These are phyloP conservation scores for Haplographium delicatum DNA, from an alignment of 495 filamentous ascomycete genomes.

Conservation along the genomic window DNA sequence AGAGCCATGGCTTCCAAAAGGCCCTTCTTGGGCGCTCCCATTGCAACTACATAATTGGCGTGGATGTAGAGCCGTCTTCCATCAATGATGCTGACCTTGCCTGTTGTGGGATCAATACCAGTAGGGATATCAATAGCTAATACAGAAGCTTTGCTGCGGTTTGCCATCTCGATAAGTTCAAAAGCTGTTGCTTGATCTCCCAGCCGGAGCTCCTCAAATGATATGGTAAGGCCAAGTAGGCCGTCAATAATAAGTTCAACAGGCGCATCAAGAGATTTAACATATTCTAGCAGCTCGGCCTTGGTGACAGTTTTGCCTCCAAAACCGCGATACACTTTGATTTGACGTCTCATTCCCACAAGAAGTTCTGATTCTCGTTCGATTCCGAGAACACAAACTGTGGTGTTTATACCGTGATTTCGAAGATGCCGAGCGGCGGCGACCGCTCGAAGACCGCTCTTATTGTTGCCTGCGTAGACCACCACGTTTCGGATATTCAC, in stretches of 20 bases:
- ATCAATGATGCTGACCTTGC: constrained; percentile 54
- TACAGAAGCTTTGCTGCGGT: constrained; percentile 69
- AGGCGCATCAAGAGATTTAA: constrained; percentile 31
- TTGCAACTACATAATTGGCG: constrained; percentile 69
- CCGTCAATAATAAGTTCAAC: constrained; percentile 86
- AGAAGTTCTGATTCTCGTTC: constrained; percentile 70
- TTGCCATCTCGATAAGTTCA: constrained; percentile 82
- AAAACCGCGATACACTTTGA: constrained; percentile 70
- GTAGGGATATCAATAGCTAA: constrained; percentile 83
- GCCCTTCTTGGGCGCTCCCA: constrained; percentile 81
- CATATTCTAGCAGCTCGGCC: constrained; percentile 45
- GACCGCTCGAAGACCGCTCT: constrained; percentile 75
- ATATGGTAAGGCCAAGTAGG: constrained; percentile 73
- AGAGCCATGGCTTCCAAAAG: constrained; percentile 63
- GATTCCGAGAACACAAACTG: constrained; percentile 76
- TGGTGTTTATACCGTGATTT: constrained; percentile 70
- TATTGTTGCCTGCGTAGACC: constrained; percentile 83
- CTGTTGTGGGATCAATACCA: constrained; percentile 74
- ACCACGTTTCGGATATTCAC: constrained; percentile 60
- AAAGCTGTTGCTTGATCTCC: constrained; percentile 79
- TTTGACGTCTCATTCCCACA: constrained; percentile 66
- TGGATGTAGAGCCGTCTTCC: constrained; percentile 67
- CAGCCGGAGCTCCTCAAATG: constrained; percentile 75
- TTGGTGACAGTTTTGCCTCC: constrained; percentile 64
- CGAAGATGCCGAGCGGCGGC: constrained; percentile 82